Base-by-base conservation (phyloP, 2,329 filamentous ascomycete species). In the Pestalotiopsis sp. region DNA sequence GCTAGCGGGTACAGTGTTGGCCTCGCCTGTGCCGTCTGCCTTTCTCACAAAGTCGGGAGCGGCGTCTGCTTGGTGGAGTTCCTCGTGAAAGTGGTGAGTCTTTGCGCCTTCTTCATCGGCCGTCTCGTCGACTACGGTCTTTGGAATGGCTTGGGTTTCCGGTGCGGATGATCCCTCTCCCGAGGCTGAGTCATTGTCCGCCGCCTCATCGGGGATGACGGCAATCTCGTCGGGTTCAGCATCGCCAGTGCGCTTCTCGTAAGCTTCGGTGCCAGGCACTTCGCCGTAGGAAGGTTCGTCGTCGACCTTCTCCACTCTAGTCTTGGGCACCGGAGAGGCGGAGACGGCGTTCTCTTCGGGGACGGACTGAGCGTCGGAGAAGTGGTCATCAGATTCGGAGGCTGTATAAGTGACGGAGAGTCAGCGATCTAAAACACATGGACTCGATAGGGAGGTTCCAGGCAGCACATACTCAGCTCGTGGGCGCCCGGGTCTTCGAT, bases 371-470 rank as follows among this genome's bases (percentile, higher is more conserved):
- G 90, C 90, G 77, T 92, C 90, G 65, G 88, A 91, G 78, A 91
- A 92, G 80, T 92, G 90, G 73, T 92, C 90, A 60, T 92, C 90
- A 36, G 89, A 91, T 71, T 91, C 90, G 63, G 89, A 90, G 38
- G 66, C 66, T 67, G 58, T 13, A 20, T 17, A 38, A 39, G 31
- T 17, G 11, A n/a, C 17, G 27, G 17, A 13, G 17, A n/a, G 31
- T 25, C 20, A 45, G 25, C 41, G 5, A 45, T 45, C 13, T 17
- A 20, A 23, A 4, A 4, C 17, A 36, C 17, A 20, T 45, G 36
- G 38, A 38, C 17, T 17, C 7, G 20, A 20, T 14, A 20, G 12
- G n/a, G 17, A 20, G 27, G 9, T 62, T 27, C 17, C 4, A 39
- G 59, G 12, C 13, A 39, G 59, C 23, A 67, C 41, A 25, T 81